Percentiles rank a stretch among this genome's conserved stretches.
phyloP scores from a whole-genome alignment of 495 filamentous ascomycete genomes.

The Neurospora terricola region DNA sequence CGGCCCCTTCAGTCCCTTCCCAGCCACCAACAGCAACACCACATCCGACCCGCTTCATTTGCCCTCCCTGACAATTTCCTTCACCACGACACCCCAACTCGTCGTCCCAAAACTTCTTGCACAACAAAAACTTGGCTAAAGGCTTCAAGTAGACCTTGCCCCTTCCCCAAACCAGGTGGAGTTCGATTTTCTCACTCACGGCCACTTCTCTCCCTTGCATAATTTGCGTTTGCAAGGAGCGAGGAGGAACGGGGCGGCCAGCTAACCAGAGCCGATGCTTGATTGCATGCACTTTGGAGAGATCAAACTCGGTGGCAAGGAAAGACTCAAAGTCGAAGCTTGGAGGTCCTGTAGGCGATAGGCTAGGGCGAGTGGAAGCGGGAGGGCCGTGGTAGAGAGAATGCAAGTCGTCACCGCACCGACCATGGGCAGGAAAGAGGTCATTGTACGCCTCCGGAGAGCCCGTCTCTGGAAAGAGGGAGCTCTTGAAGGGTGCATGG shows the following conservation, averaged over 20 bases:
- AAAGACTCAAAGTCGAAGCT: not conserved
- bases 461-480: not conserved
- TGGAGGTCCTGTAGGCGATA: not conserved
- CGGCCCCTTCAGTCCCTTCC: not conserved
- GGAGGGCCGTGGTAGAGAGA: not conserved
- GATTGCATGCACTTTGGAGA: not conserved
- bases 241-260: constrained; percentile 26
- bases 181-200: constrained; percentile 30
- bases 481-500: not conserved
- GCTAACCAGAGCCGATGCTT: constrained; percentile 29
- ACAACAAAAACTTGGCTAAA: constrained; percentile 26
- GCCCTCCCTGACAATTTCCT: not conserved
- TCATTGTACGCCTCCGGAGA: not conserved
- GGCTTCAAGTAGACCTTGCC: constrained; percentile 28
- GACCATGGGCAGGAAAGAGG: not conserved
- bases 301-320: not conserved
- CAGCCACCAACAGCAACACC: not conserved
- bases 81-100: constrained; percentile 2
- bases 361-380: not conserved
- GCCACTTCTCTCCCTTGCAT: constrained; percentile 28
- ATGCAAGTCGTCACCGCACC: not conserved
- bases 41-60: not conserved
- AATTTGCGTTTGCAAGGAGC: constrained; percentile 30
- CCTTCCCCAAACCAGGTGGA: constrained; percentile 34
- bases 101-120: constrained; percentile 22